phyloP scores from a whole-genome alignment of 352 stramenopile species.

The Phytophthora hybrid region DNA sequence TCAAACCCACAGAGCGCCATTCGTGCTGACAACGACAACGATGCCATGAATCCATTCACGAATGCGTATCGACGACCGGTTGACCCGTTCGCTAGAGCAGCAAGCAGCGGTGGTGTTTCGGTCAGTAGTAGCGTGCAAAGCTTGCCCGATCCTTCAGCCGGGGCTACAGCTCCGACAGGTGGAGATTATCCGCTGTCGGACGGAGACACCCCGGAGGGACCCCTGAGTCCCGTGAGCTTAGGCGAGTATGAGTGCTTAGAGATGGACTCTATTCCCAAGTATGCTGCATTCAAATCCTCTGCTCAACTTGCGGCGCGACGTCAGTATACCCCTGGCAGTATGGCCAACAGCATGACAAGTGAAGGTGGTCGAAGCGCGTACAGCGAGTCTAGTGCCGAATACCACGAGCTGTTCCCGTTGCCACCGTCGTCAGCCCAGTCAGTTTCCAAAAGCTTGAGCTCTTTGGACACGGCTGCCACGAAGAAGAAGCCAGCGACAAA shows the following conservation, averaged over 20 bases:
- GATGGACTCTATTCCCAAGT: conserved; percentile 78
- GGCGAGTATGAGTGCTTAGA: conserved; percentile 80
- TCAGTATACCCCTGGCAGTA: conserved; percentile 24
- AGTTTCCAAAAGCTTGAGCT: conserved; percentile 37
- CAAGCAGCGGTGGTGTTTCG: conserved; percentile 29
- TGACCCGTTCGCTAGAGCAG: conserved; percentile 29
- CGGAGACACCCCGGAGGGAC: conserved; percentile 33
- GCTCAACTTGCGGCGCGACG: conserved; percentile 35
- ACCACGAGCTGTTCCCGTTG: conserved; percentile 46
- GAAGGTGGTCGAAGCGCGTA: conserved; percentile 32
- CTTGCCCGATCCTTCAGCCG: conserved; percentile 22
- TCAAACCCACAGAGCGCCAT: conserved; percentile 13
- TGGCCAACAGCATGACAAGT: conserved; percentile 34
- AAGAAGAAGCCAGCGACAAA: conserved; percentile 34
- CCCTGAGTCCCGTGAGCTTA: conserved; percentile 64
- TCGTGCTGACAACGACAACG: conserved; percentile 50
- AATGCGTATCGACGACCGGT: conserved; percentile 53
- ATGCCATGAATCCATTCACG: conserved; percentile 77
- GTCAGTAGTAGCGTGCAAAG: conserved; percentile 33
- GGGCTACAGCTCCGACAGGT: conserved; percentile 10
- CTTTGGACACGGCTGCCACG: conserved; percentile 18
- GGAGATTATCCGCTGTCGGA: conserved; percentile 29
- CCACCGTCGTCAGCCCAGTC: conserved; percentile 16
- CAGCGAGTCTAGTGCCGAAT: conserved; percentile 34
- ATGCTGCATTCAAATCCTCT: conserved; percentile 73